Percentiles rank a stretch among this genome's conserved stretches.
These are phyloP conservation scores for Neurospora intermedia DNA, from an alignment of 495 filamentous ascomycete genomes.

Conservation along the genomic window DNA sequence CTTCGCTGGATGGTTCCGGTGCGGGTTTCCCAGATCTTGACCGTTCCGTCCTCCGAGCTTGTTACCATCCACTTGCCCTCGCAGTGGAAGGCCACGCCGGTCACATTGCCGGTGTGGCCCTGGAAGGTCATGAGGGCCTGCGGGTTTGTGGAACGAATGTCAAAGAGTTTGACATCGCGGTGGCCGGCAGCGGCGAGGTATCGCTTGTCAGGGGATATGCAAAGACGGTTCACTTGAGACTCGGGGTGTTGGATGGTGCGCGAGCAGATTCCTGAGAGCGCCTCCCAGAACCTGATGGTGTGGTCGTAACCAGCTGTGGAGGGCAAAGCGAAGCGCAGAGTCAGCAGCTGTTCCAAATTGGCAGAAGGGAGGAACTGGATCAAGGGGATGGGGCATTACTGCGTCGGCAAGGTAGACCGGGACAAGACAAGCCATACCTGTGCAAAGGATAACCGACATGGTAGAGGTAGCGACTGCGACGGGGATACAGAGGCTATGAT, in stretches of 20 bases:
- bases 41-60: constrained; percentile 89
- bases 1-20: constrained; percentile 80
- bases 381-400: neutral
- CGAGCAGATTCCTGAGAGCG: constrained; percentile 92
- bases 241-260: constrained; percentile 96
- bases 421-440: constrained; percentile 44
- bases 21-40: constrained; percentile 98
- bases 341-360: neutral
- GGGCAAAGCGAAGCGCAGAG: neutral
- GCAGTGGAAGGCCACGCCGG: constrained; percentile 93
- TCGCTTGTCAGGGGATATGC: constrained; percentile 95
- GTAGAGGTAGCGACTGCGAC: constrained; percentile 13
- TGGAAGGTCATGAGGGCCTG: constrained; percentile 87
- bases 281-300: constrained; percentile 98
- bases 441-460: constrained; percentile 86
- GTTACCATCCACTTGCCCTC: constrained; percentile 99
- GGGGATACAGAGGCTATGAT: constrained; percentile 4
- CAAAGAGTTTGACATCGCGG: constrained; percentile 91
- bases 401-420: neutral
- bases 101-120: constrained; percentile 90
- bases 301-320: constrained; percentile 89
- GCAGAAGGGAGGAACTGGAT: neutral
- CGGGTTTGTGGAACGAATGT: constrained; percentile 92
- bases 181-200: constrained; percentile 92
- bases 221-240: constrained; percentile 95